phyloP scores from a whole-genome alignment of 2,329 filamentous ascomycete genomes.

The Phialemoniopsis sp. region DNA sequence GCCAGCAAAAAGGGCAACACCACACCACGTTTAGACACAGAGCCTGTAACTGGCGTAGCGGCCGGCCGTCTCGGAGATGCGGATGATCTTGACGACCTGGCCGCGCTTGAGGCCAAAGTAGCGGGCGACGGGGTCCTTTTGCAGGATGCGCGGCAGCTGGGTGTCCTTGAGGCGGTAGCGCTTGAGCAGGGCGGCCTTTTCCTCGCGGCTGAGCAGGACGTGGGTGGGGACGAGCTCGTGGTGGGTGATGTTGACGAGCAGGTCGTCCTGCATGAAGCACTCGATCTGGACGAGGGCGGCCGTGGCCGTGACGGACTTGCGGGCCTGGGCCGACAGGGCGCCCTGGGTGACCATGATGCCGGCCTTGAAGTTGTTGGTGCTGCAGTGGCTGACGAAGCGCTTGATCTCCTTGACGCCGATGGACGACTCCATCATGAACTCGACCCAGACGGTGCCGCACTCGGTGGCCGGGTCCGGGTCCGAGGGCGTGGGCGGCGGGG shows the following conservation, averaged over 20 bases:
- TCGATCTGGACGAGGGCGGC: conserved; percentile 78
- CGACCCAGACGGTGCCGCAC: conserved; percentile 87
- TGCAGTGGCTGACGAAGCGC: conserved; percentile 78
- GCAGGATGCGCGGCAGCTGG: conserved; percentile 87
- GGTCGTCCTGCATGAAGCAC: conserved; percentile 91
- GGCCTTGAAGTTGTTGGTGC: conserved; percentile 76
- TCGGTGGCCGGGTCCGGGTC: conserved; percentile 69
- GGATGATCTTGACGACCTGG: conserved; percentile 97
- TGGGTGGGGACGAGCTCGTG: conserved; percentile 96
- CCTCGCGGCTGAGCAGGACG: conserved; percentile 81
- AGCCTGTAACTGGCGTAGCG: conserved; percentile 91
- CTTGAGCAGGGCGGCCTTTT: conserved; percentile 81
- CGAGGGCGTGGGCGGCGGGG: conserved; percentile 61
- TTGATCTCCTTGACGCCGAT: conserved; percentile 93
- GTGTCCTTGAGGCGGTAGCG: conserved; percentile 96
- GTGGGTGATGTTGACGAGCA: conserved; percentile 96
- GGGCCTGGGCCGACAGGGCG: conserved; percentile 77
- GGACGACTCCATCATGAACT: conserved; percentile 75
- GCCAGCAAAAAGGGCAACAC: too few relatives aligned
- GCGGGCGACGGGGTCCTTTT: conserved; percentile 86
- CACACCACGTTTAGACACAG: conserved; percentile 61
- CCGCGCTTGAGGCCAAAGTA: conserved; percentile 88
- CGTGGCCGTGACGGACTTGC: conserved; percentile 79
- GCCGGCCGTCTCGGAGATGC: conserved; percentile 91
- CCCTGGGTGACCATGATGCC: conserved; percentile 87